A percentile compares a stretch with the other conserved stretches of the same genome.
These are phyloP conservation scores for Eucalyptus marginata DNA, from an alignment of 345 rosid genomes.

Conservation along the genomic window DNA sequence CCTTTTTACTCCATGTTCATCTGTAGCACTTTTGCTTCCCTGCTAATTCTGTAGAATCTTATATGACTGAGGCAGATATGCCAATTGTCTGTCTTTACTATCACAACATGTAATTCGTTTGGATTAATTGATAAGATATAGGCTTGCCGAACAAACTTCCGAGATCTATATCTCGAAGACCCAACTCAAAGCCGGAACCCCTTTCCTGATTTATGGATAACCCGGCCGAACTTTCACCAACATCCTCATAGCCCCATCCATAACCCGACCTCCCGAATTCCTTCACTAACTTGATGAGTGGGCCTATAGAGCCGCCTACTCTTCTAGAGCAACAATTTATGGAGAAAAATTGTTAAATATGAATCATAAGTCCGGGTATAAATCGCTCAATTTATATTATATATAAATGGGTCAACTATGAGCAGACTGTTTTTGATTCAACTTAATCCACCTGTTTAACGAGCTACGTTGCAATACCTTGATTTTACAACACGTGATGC, in stretches of 20 bases:
- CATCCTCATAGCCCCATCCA: accelerated
- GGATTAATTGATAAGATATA: background rate
- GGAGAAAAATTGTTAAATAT: background rate
- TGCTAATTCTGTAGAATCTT: background rate
- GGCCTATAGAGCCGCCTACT: accelerated
- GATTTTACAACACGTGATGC: background rate
- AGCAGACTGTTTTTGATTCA: accelerated
- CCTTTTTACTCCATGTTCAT: background rate
- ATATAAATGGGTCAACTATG: accelerated
- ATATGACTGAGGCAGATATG: background rate
- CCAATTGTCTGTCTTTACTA: background rate
- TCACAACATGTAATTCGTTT: background rate
- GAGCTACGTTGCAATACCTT: accelerated
- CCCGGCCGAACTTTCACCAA: background rate
- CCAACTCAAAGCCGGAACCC: conserved; percentile 14
- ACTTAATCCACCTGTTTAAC: background rate
- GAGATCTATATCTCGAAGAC: accelerated
- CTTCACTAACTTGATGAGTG: accelerated
- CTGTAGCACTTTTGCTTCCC: background rate
- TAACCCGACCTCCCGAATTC: background rate
- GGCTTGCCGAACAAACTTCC: background rate
- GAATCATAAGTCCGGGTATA: accelerated
- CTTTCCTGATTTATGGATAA: background rate
- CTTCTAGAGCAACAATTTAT: background rate
- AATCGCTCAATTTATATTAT: background rate